phyloP scores from a whole-genome alignment of 345 rosid genomes.

The Durio zibethinus region DNA sequence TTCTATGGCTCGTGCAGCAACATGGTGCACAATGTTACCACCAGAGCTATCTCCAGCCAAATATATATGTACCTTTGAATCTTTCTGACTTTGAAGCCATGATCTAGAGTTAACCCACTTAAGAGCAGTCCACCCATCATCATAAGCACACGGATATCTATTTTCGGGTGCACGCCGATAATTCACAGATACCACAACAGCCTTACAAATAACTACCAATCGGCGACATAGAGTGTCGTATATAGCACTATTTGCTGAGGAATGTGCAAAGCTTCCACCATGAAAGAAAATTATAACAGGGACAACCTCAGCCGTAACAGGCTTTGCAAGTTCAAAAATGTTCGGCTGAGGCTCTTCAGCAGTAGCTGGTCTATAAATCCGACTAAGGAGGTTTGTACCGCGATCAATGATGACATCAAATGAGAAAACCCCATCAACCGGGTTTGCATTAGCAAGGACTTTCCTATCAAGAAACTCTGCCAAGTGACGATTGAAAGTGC shows the following conservation, averaged over 20 bases:
- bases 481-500: conserved; percentile 85
- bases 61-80: conserved; percentile 66
- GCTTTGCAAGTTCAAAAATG: conserved; percentile 62
- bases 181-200: conserved; percentile 84
- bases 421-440: conserved; percentile 75
- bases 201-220: conserved; percentile 61
- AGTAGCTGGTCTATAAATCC: conserved; percentile 62
- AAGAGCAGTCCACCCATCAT: conserved; percentile 89
- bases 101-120: conserved; percentile 71
- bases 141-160: conserved; percentile 79
- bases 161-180: conserved; percentile 87
- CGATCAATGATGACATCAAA: conserved; percentile 74
- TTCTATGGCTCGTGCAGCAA: conserved; percentile 64
- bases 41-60: conserved; percentile 95
- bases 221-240: conserved; percentile 81
- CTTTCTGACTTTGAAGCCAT: conserved; percentile 72
- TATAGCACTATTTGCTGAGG: conserved; percentile 76
- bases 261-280: conserved; percentile 95
- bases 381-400: conserved; percentile 45
- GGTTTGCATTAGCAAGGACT: conserved; percentile 65
- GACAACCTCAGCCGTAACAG: conserved; percentile 52
- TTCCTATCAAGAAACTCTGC: conserved; percentile 92
- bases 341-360: conserved; percentile 42
- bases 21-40: conserved; percentile 84
- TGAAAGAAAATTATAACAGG: conserved; percentile 86